A percentile compares a stretch with the other conserved stretches of the same genome.
phyloP scores from a whole-genome alignment of 257 asterid species.

The Forsythia suspensa region DNA sequence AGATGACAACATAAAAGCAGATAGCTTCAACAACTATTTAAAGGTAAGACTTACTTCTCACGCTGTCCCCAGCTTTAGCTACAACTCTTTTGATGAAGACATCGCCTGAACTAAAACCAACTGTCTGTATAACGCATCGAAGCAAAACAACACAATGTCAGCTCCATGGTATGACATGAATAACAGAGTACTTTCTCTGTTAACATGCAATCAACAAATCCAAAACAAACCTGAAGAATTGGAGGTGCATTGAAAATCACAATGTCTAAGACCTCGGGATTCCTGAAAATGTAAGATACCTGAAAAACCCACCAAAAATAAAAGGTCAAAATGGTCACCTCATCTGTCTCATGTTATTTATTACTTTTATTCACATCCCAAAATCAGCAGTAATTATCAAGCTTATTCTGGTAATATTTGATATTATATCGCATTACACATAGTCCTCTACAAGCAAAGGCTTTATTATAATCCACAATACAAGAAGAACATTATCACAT shows the following conservation, averaged over 20 bases:
- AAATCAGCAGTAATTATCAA: conserved; percentile 1
- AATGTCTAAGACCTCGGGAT: conserved; percentile 75
- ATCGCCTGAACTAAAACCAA: conserved; percentile 69
- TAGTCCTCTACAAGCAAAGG: neutral
- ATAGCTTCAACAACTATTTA: conserved; percentile 4
- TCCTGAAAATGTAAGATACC: conserved; percentile 85
- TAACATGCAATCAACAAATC: conserved; percentile 7
- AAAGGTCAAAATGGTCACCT: conserved; percentile 13
- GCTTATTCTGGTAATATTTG: neutral
- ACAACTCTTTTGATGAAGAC: conserved; percentile 91
- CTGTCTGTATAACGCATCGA: conserved; percentile 45
- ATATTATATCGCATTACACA: neutral
- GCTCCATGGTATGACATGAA: conserved; percentile 13
- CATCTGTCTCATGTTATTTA: neutral
- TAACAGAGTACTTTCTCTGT: neutral
- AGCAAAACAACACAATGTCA: conserved; percentile 9
- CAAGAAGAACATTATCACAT: neutral
- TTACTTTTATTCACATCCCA: conserved; percentile 8
- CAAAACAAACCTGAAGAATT: conserved; percentile 63
- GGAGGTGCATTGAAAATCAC: conserved; percentile 92
- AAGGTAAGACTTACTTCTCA: conserved; percentile 53
- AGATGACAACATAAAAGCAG: conserved; percentile 8
- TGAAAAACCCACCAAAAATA: conserved; percentile 31
- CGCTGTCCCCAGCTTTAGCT: conserved; percentile 88
- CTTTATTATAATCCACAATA: neutral